phyloP scores from a whole-genome alignment of 495 filamentous ascomycete species.

The Cenococcum geophilum region DNA sequence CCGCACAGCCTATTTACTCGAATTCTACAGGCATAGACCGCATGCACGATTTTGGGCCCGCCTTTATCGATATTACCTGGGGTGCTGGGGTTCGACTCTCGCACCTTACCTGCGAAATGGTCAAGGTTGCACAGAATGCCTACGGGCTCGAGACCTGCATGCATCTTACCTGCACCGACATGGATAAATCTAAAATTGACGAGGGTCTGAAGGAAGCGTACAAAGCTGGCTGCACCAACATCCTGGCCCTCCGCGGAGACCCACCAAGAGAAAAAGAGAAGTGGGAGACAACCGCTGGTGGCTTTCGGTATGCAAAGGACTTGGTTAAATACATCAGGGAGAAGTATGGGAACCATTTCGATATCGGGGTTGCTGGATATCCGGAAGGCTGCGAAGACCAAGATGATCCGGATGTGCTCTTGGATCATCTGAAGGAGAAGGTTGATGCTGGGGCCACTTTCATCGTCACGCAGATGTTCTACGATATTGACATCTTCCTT shows the following conservation, averaged over 20 bases:
- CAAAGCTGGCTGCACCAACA: constrained; percentile 95
- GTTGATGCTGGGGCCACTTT: constrained; percentile 91
- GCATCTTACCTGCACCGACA: constrained; percentile 98
- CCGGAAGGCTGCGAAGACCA: constrained; percentile 95
- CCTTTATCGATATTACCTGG: constrained; percentile 98
- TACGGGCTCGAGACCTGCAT: constrained; percentile 98
- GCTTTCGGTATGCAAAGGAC: constrained; percentile 89
- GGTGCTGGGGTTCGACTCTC: constrained; percentile 89
- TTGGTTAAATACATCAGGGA: constrained; percentile 87
- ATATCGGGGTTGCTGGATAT: constrained; percentile 96
- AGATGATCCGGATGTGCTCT: constrained; percentile 70
- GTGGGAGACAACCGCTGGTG: constrained; percentile 79
- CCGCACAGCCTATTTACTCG: constrained; percentile 16
- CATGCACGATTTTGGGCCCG: constrained; percentile 89
- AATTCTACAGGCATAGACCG: constrained; percentile 64
- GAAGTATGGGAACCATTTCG: constrained; percentile 90
- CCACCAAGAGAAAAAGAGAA: constrained; percentile 91
- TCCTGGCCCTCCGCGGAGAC: constrained; percentile 89
- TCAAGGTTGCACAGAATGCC: constrained; percentile 89
- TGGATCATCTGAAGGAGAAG: constrained; percentile 96
- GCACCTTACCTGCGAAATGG: constrained; percentile 95
- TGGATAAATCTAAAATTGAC: constrained; percentile 86
- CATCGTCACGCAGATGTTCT: constrained; percentile 99
- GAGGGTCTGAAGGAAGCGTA: constrained; percentile 82
- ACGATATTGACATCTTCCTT: constrained; percentile 91